These are phyloP conservation scores for Aspergillaceae sp. DNA, from an alignment of 2,329 filamentous ascomycete species.

Conservation along the genomic window DNA sequence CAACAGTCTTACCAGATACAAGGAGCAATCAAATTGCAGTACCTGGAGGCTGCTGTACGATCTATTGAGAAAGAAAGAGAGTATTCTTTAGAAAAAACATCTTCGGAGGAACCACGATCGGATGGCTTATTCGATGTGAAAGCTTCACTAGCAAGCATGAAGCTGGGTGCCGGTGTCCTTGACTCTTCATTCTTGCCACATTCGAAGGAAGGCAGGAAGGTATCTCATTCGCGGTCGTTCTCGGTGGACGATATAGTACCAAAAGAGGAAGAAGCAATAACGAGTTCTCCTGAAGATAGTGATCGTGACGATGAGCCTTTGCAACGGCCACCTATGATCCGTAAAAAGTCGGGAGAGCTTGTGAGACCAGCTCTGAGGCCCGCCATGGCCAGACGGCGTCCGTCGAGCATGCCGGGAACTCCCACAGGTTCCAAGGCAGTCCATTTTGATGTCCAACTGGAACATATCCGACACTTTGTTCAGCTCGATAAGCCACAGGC, in stretches of 20 bases:
- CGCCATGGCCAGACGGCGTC: conserved; percentile 63
- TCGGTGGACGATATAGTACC: conserved; percentile 48
- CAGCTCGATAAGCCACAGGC: conserved; percentile 92
- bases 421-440: conserved; percentile 93
- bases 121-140: too few species aligned
- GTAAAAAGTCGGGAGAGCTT: conserved; percentile 96
- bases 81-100: conserved; percentile 23
- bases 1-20: conserved; percentile 30
- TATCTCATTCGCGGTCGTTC: conserved; percentile 52
- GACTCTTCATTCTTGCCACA: conserved; percentile 29
- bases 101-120: neutral
- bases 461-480: conserved; percentile 91
- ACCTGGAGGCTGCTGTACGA: conserved; percentile 75
- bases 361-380: conserved; percentile 84
- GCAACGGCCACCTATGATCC: conserved; percentile 80
- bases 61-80: conserved; percentile 51
- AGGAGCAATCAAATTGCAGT: conserved; percentile 45
- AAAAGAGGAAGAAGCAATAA: conserved; percentile 34
- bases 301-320: conserved; percentile 55
- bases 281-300: conserved; percentile 37
- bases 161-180: too few species aligned
- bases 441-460: conserved; percentile 95
- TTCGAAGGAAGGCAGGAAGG: conserved; percentile 50
- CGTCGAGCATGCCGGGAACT: conserved; percentile 94
- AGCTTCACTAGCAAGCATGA: too few species aligned